Conservation (phyloP, 441 rosid genomes). For the Pelargonium fulgidum region DNA sequence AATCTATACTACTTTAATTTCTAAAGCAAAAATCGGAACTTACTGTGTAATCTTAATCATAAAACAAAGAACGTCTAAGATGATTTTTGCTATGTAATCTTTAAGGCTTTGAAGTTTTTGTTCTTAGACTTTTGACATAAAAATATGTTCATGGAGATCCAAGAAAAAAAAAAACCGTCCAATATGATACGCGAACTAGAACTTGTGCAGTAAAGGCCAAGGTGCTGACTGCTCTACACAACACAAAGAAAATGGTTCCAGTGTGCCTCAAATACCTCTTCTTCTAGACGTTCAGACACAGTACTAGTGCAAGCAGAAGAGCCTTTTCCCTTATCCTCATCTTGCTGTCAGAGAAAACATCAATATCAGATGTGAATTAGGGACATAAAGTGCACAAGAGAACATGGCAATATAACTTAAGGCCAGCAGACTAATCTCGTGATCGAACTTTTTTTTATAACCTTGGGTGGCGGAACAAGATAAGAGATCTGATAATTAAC, state of each 20-base stretch:
- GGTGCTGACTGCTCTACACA: not conserved
- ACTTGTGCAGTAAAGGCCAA: not conserved
- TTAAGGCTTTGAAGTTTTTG: too few relatives aligned
- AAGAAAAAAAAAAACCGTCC: not conserved
- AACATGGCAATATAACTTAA: slow-evolving; percentile 12
- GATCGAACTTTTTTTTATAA: too few relatives aligned
- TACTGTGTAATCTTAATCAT: too few relatives aligned
- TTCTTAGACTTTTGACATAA: too few relatives aligned
- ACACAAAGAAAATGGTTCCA: not conserved
- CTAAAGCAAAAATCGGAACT: too few relatives aligned
- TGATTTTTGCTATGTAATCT: too few relatives aligned
- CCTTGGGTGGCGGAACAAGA: slow-evolving; percentile 89
- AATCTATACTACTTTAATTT: too few relatives aligned
- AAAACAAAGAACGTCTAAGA: too few relatives aligned
- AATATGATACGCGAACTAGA: too few relatives aligned
- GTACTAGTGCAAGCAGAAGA: slow-evolving; percentile 49
- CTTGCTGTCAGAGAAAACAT: slow-evolving; percentile 43
- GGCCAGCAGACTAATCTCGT: too few relatives aligned
- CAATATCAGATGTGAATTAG: not conserved
- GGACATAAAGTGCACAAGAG: slow-evolving; percentile 2
- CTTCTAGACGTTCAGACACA: slow-evolving; percentile 66
- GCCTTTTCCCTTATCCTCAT: slow-evolving; percentile 61
- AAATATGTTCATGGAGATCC: too few relatives aligned
- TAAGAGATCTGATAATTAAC: slow-evolving; percentile 58
- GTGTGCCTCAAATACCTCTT: slow-evolving; percentile 51